Base-by-base conservation (phyloP, 108 stramenopile species). In the Mayamaea pseudoterrestris region DNA sequence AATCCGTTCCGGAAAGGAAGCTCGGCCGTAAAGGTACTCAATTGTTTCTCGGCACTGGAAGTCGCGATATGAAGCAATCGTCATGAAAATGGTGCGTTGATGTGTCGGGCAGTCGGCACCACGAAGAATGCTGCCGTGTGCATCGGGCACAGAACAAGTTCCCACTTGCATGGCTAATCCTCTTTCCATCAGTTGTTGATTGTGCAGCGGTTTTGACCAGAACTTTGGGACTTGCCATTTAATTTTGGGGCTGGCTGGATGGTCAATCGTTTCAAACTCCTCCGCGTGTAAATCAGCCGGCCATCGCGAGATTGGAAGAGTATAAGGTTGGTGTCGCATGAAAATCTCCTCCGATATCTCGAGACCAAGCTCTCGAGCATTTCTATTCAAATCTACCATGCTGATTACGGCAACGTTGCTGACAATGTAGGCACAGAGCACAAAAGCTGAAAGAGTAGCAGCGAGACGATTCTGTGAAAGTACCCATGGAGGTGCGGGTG, bases 81-180 rank as follows among this genome's bases (percentile, higher is more conserved):
- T 54, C 7, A 71, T 60, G 51, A 68, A 78, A 22, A 78, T 78
- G 30, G 77, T 78, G 16, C 83, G 61, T 25, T 80, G 55, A 25
- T 61, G 30, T 0, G 42, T 0, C 7, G 83, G 83, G 60, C 83
- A 80, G 6, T 51, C 56, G 1, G 71, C 71, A 26, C 78, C 83
- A 18, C 81, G 58, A 6, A 64, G 63, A 44, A 63, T 36, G 22
- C 50, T 58, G 29, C 78, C 82, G 40, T 55, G 55, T 1, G 35
- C 47, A 65, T 84, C 78, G 11, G 76, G 65, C 20, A 42, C 59
- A 40, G 53, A 41, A 44, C 78, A 84, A 16, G 74, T 74, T 28
- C 83, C 83, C 27, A 85, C 69, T 25, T 57, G 50, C 71, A 76
- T 74, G 25, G 83, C 83, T 36, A 68, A 44, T 42, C 76, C 78